Evolutionary conservation across 306 rosid species (phyloP).

Genomic region (Vigna unguiculata): DNA sequence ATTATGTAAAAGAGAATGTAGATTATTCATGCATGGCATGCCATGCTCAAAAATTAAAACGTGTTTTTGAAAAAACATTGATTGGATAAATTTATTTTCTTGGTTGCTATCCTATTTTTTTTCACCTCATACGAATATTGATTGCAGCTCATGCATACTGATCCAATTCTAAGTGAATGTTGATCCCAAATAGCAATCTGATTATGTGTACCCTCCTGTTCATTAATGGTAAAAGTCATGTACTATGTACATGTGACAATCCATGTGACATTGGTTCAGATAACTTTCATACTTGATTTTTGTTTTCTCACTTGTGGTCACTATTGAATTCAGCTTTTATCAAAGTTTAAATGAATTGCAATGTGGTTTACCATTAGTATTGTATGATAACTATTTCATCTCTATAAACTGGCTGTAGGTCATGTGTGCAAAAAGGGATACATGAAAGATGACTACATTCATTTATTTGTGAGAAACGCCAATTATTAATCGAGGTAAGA

Average conservation of each 20-base stretch:
- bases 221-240: not conserved
- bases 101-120: not conserved
- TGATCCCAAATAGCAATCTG: not conserved
- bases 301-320: not conserved
- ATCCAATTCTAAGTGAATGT: not conserved
- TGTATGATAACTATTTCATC: constrained; percentile 35
- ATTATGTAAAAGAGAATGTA: not conserved
- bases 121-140: not conserved
- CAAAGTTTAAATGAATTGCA: constrained; percentile 30
- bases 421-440: constrained; percentile 92
- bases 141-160: not conserved
- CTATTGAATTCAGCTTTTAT: constrained; percentile 1
- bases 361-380: constrained; percentile 16
- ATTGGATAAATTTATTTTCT: not conserved
- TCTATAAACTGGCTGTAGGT: constrained; percentile 58
- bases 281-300: not conserved
- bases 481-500: constrained; percentile 83
- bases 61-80: not conserved
- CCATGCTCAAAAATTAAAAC: not conserved
- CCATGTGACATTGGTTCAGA: not conserved
- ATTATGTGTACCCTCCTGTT: not conserved
- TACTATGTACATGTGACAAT: not conserved
- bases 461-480: constrained; percentile 90
- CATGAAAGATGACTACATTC: constrained; percentile 91
- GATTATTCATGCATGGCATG: constrained; percentile 1